Evolutionary conservation across 2,329 filamentous ascomycete species (phyloP), one percentile per base, ranked within the genome.

Genomic region (Colletotrichum incanum): DNA sequence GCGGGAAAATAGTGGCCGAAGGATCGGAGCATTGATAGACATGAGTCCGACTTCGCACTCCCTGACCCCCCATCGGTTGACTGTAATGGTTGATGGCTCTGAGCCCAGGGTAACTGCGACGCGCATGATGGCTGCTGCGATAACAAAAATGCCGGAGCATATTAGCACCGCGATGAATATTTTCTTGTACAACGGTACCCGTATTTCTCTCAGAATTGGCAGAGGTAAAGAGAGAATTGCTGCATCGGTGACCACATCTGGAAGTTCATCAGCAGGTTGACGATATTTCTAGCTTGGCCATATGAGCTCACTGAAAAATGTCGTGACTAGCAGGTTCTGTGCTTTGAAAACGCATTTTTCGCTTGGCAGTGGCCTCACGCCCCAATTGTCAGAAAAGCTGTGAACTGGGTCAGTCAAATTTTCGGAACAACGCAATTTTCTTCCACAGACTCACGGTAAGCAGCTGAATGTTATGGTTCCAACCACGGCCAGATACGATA

Each of bases 301-400:
- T 0, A 41, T 34, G 2, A 2, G 55, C 67, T 71, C 2, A 71
- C 67, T 77, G 31, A 76, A 50, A 20, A 74, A 71, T 1, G 73
- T 74, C 6, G 72, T 74, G n/a, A 76, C 75, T 3, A 76, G 23
- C 50, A 76, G 74, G 66, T 76, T 76, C 31, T 76, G 75, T 28
- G 66, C 45, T 37, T 73, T 76, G 47, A 76, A 73, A 1, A 75
- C 76, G 56, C 75, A 76, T 43, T 75, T 75, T 11, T 64, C 73
- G 11, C 62, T 60, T 1, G 67, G 67, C 5, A 66, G 47, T 8
- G 67, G 67, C 7, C 62, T 54, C n/a, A 71, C 47, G 6, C 55
- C 67, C 67, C 67, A 71, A 28, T 71, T 71, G 11, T 71, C 55
- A 6, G 52, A 63, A 34, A 55, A 71, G 0, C 67, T 71, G 5